Conservation (phyloP, 2,329 filamentous ascomycete genomes). For the Apiospora kogelbergensis region DNA sequence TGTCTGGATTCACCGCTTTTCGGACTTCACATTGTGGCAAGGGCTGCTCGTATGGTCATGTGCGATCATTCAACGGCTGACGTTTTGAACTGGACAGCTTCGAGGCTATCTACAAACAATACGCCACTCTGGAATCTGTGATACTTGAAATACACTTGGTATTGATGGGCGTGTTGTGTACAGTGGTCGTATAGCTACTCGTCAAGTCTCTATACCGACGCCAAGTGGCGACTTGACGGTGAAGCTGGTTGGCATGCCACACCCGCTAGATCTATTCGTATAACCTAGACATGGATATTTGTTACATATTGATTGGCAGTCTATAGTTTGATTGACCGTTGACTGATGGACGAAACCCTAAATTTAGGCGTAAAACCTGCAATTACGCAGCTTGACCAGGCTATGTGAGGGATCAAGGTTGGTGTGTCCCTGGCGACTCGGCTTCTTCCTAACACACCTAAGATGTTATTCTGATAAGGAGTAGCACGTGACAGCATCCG, state of each 20-base stretch:
- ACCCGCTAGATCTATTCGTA: neutral
- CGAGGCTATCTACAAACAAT: neutral
- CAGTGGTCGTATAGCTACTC: neutral
- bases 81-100: neutral
- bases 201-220: no score
- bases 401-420: neutral
- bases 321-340: neutral
- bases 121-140: neutral
- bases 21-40: neutral
- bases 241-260: neutral
- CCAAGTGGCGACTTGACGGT: neutral
- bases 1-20: neutral
- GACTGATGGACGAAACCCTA: neutral
- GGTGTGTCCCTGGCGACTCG: neutral
- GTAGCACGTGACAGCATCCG: neutral
- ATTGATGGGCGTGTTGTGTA: neutral
- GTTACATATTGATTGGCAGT: neutral
- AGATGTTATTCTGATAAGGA: neutral
- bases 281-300: neutral
- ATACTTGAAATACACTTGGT: neutral
- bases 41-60: neutral
- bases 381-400: neutral
- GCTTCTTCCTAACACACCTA: neutral
- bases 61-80: neutral
- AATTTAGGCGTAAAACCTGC: neutral